Conservation (phyloP, 176 grass and related monocot genomes). For the Raddia distichophylla region DNA sequence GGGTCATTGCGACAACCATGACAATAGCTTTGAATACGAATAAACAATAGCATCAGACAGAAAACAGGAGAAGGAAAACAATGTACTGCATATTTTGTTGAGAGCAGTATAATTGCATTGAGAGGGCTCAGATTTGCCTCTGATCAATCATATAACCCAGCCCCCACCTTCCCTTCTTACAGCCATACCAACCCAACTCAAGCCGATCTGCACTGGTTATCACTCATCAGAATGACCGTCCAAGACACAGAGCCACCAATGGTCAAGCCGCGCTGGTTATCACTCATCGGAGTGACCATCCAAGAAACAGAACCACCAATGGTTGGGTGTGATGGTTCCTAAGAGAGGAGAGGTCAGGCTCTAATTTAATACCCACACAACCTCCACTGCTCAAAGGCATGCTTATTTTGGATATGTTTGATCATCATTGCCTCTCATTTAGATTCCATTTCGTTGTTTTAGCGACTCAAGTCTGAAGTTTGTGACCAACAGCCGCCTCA, state of each 20-base stretch:
- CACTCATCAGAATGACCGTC: slow-evolving; percentile 33
- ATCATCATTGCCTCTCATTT: slow-evolving; percentile 25
- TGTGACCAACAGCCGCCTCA: not conserved
- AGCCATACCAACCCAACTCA: not conserved
- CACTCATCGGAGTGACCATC: slow-evolving; percentile 27
- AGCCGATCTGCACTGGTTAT: slow-evolving; percentile 13
- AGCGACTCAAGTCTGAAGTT: not conserved
- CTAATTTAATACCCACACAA: slow-evolving; percentile 15
- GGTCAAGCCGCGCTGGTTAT: slow-evolving; percentile 5
- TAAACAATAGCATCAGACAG: too few relatives aligned
- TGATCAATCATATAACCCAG: slow-evolving; percentile 36
- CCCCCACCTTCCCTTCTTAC: not conserved
- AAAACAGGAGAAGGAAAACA: not conserved
- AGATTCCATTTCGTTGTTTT: not conserved
- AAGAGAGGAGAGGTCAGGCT: not conserved
- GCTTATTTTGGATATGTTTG: not conserved
- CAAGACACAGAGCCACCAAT: not conserved
- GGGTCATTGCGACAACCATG: too few relatives aligned
- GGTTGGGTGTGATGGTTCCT: not conserved
- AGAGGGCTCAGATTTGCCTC: slow-evolving; percentile 35
- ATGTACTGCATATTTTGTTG: not conserved
- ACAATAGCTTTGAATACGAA: too few relatives aligned
- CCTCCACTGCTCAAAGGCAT: slow-evolving; percentile 32
- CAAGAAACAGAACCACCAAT: not conserved
- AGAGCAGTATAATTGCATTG: not conserved